phyloP scores from a whole-genome alignment of 805 yeast genomes.

The Myxozyma mucilagina region DNA sequence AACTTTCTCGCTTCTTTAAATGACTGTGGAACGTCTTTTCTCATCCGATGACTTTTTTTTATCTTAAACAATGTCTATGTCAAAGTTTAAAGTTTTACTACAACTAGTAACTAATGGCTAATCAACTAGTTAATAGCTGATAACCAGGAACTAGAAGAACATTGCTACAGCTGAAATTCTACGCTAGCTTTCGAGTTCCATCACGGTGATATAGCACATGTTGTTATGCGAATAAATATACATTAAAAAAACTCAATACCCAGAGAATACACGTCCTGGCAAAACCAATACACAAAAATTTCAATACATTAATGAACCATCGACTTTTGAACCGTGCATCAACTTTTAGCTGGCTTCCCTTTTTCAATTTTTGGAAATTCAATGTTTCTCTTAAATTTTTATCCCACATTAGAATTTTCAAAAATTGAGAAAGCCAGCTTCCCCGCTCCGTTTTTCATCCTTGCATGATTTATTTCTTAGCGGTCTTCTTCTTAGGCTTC shows the following conservation, averaged over 20 bases:
- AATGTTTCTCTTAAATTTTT: background rate
- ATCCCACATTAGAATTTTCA: background rate
- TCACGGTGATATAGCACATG: slow-evolving; percentile 10
- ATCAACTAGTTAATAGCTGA: too few relatives aligned
- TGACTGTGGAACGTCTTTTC: too few relatives aligned
- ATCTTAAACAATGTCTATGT: too few relatives aligned
- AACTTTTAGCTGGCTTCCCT: background rate
- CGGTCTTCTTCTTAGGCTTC: slow-evolving; percentile 39
- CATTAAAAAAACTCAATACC: background rate
- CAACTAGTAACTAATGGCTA: too few relatives aligned
- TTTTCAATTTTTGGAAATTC: background rate
- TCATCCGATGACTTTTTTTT: too few relatives aligned
- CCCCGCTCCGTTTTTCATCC: background rate
- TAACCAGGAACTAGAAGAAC: too few relatives aligned
- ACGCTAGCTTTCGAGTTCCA: too few relatives aligned
- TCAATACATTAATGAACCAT: background rate
- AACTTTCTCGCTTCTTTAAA: too few relatives aligned
- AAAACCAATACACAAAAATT: background rate
- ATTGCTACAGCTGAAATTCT: too few relatives aligned
- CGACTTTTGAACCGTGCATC: too few relatives aligned
- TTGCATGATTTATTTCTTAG: slow-evolving; percentile 20
- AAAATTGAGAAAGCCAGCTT: background rate
- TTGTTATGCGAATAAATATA: slow-evolving; percentile 11
- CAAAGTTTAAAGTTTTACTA: too few relatives aligned
- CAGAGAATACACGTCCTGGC: background rate